These are phyloP conservation scores for Scopulariopsis brevicaulis DNA, from an alignment of 2,329 filamentous ascomycete species.

Conservation along the genomic window DNA sequence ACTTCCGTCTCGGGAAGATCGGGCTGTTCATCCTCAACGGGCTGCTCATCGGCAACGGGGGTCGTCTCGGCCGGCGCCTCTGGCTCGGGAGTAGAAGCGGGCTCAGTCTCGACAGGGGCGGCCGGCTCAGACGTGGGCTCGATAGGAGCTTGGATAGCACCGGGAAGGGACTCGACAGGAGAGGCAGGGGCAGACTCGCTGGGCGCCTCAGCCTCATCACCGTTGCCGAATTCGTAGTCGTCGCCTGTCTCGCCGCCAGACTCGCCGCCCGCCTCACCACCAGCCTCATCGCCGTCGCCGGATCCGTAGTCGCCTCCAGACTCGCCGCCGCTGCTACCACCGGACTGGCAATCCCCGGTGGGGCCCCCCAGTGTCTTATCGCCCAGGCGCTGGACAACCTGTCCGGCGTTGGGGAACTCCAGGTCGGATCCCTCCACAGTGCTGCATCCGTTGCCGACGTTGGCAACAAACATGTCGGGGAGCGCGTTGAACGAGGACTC, in stretches of 20 bases:
- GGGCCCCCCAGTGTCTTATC: conserved; percentile 20
- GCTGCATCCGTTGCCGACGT: conserved; percentile 43
- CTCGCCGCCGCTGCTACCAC: conserved; percentile 12
- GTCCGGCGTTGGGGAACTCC: conserved; percentile 51
- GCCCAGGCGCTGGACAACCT: conserved; percentile 34
- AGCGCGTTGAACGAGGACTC: conserved; percentile 47
- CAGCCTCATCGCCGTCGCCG: conserved; percentile 8
- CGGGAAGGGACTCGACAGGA: conserved; percentile 4
- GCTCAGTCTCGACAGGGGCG: conserved; percentile 5
- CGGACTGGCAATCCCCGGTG: conserved; percentile 12
- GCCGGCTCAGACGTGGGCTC: conserved; percentile 5
- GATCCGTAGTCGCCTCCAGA: conserved; percentile 8
- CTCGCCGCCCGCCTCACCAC: conserved; percentile 10
- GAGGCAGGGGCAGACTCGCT: conserved; percentile 8
- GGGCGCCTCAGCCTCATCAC: background rate
- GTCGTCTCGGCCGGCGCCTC: conserved; percentile 10
- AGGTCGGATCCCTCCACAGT: conserved; percentile 40
- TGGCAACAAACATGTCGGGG: conserved; percentile 62
- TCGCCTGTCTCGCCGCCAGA: conserved; percentile 10
- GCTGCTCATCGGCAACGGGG: conserved; percentile 1
- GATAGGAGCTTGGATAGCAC: background rate
- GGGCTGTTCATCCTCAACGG: conserved; percentile 1
- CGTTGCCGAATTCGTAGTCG: background rate
- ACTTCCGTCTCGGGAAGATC: background rate
- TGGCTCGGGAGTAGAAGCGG: conserved; percentile 9